Evolutionary conservation across 2,329 filamentous ascomycete species (phyloP).

Genomic region (Helotiales sp.): DNA sequence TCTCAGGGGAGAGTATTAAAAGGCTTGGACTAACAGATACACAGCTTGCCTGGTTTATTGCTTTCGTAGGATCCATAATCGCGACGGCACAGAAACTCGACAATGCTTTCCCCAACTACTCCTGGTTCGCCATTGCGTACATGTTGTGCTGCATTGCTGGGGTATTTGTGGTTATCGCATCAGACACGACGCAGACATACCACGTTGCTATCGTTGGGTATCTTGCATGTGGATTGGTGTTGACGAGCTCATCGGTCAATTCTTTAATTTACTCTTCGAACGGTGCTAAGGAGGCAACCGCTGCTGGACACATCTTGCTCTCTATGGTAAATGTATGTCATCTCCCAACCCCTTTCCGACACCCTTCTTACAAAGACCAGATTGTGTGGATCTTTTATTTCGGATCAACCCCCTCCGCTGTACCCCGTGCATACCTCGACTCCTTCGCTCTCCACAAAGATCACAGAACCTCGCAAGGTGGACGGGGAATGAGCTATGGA

Average conservation of each 20-base stretch:
- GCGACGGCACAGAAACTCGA: slow-evolving; percentile 58
- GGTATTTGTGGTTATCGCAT: slow-evolving; percentile 81
- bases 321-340: slow-evolving; percentile 86
- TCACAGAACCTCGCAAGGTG: slow-evolving; percentile 45
- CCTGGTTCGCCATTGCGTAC: slow-evolving; percentile 91
- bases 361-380: slow-evolving; percentile 51
- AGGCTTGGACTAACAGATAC: slow-evolving; percentile 24
- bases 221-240: slow-evolving; percentile 79
- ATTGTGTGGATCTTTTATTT: slow-evolving; percentile 99
- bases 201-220: slow-evolving; percentile 92
- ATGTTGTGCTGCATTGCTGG: slow-evolving; percentile 83
- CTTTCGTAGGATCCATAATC: slow-evolving; percentile 85
- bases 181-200: slow-evolving; percentile 84
- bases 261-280: slow-evolving; percentile 78
- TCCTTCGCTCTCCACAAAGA: slow-evolving; percentile 96
- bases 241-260: slow-evolving; percentile 87
- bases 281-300: slow-evolving; percentile 80
- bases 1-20: neutral
- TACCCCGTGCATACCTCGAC: slow-evolving; percentile 89
- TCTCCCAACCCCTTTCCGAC: neutral
- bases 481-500: slow-evolving; percentile 65
- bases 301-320: slow-evolving; percentile 90
- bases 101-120: slow-evolving; percentile 75
- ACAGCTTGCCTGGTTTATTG: slow-evolving; percentile 93
- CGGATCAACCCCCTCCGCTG: slow-evolving; percentile 85